Conservation (phyloP, 352 stramenopile genomes). For the Albugo candida region DNA sequence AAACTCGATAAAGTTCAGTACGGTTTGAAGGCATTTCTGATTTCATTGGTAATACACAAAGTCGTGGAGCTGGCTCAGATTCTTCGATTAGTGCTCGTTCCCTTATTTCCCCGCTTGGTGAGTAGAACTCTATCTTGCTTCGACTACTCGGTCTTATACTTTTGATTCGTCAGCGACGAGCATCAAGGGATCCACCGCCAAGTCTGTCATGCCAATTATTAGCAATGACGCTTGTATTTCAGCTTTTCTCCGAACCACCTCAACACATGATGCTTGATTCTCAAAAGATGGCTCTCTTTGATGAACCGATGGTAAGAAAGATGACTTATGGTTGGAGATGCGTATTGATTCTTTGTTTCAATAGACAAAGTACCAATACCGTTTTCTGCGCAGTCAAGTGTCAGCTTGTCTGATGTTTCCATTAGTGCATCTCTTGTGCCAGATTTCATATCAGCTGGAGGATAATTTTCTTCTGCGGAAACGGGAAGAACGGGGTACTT, state of each 20-base stretch:
- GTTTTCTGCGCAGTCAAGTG: slow-evolving; percentile 63
- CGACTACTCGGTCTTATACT: not conserved
- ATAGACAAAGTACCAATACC: slow-evolving; percentile 71
- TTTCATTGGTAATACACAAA: slow-evolving; percentile 67
- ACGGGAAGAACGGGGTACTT: slow-evolving; percentile 53
- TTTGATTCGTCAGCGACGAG: slow-evolving; percentile 22
- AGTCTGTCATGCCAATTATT: slow-evolving; percentile 65
- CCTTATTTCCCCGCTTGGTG: slow-evolving; percentile 59
- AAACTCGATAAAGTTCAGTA: slow-evolving; percentile 70
- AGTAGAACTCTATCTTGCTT: not conserved
- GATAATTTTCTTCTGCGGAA: slow-evolving; percentile 66
- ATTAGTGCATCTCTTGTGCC: slow-evolving; percentile 62
- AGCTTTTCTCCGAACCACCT: slow-evolving; percentile 67
- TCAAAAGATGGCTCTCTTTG: slow-evolving; percentile 66
- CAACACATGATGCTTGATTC: slow-evolving; percentile 59
- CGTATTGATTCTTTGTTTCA: slow-evolving; percentile 1
- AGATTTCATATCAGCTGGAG: slow-evolving; percentile 79
- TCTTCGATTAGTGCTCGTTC: slow-evolving; percentile 61
- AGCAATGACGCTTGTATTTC: slow-evolving; percentile 67
- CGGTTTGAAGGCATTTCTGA: slow-evolving; percentile 66
- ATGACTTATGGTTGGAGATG: slow-evolving; percentile 4
- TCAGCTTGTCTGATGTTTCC: slow-evolving; percentile 66
- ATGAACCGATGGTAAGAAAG: slow-evolving; percentile 58
- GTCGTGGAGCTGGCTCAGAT: slow-evolving; percentile 71
- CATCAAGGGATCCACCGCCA: slow-evolving; percentile 43